Base-by-base conservation (phyloP, 345 rosid genomes). In the Citrus reticulata region DNA sequence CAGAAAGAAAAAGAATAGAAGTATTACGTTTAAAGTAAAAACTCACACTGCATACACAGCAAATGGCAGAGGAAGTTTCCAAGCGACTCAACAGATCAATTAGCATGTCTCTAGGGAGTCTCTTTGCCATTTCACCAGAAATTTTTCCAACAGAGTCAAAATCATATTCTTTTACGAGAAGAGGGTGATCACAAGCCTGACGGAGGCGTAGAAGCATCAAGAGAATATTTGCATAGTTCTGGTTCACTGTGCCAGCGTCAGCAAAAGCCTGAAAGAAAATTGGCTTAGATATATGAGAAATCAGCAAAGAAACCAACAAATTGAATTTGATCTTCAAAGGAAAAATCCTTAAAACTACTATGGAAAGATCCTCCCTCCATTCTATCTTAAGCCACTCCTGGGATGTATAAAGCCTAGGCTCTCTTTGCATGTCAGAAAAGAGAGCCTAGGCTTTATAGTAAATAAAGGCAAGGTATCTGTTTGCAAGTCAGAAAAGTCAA, bases 151-250 rank as follows among this genome's bases (percentile, higher is more conserved):
- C 88, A 71, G 89, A 88, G 72, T 88, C 89, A 68, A 95, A 85
- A 83, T 72, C 81, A 81, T 78, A 82, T 79, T 83, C 85, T 84
- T 91, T 90, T 40, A 91, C 95, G 73, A 95, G 98, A 79, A 86
- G 79, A 29, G 99, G 99, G 79, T 95, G 98, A 81, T 92, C 98
- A 86, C 99, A 93, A 81, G 99, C 99, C 84, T 93, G 98, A 72
- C 99, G 96, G 54, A 95, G 93, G 75, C 97, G 96, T 85, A 95
- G 87, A 85, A 95, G 98, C 98, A 95, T 85, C 85, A 95, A 84
- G 84, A 95, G 99, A 83, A 95, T 93, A 84, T 89, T 95, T 73
- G 98, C 99, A 88, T 93, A 93, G 87, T 95, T 93, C 83, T 92
- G 98, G 39, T 81, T 93, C 84, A 95, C 87, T 1, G 98, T 95